A percentile compares a stretch with the other conserved stretches of the same genome.
phyloP scores from a whole-genome alignment of 176 grass and related monocot species.

The Secale cereale region DNA sequence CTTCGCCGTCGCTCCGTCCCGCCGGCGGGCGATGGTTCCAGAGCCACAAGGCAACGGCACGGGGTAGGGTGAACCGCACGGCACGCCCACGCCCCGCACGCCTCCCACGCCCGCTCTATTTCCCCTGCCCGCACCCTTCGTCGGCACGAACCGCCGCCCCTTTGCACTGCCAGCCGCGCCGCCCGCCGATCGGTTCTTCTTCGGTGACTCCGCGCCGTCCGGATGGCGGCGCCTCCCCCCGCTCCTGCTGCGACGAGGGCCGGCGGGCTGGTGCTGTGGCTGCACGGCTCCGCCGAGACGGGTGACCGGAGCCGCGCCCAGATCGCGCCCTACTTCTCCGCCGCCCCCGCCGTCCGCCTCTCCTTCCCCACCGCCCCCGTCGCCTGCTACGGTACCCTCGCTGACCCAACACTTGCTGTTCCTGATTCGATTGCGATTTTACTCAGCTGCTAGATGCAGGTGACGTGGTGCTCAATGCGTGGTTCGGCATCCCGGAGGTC shows the following conservation, averaged over 20 bases:
- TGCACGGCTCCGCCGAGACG: conserved; percentile 49
- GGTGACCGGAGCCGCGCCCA: conserved; percentile 35
- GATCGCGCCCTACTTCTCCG: conserved; percentile 44
- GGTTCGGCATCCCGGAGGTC: conserved; percentile 37
- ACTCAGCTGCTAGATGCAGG: conserved; percentile 19
- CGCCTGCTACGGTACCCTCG: conserved; percentile 33
- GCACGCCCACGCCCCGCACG: not conserved
- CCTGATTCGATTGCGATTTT: not conserved
- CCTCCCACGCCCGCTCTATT: not conserved
- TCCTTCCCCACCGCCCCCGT: conserved; percentile 61
- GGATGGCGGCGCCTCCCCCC: not conserved
- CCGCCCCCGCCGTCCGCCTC: conserved; percentile 30
- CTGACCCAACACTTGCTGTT: not conserved
- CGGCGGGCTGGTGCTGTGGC: conserved; percentile 45
- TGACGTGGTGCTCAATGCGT: conserved; percentile 25
- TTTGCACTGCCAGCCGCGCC: not conserved
- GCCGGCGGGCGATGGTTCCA: not conserved
- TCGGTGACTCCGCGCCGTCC: not conserved
- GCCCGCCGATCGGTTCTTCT: not conserved
- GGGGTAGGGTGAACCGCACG: too few relatives aligned
- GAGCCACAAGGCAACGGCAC: not conserved
- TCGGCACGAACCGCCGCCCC: not conserved
- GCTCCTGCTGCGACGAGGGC: not conserved
- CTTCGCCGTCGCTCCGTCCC: not conserved
- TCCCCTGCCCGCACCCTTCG: not conserved